Conservation (phyloP, 2,329 filamentous ascomycete species). For the Acephala macrosclerotiorum region DNA sequence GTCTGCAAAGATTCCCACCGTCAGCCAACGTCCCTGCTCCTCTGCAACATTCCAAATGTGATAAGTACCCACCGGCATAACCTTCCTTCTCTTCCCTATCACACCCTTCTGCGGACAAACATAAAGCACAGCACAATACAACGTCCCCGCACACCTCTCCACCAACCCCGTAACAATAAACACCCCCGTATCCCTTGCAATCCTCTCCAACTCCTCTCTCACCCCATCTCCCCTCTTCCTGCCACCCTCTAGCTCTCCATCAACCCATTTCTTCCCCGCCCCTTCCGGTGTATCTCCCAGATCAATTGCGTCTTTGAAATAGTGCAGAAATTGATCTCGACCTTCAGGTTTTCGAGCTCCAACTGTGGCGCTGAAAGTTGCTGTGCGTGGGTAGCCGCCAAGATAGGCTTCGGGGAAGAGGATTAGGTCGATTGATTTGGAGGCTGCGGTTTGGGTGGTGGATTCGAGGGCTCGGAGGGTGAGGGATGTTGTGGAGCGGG, state of each 20-base stretch:
- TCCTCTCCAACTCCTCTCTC: slow-evolving; percentile 77
- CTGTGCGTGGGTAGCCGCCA: slow-evolving; percentile 88
- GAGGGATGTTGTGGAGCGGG: slow-evolving; percentile 52
- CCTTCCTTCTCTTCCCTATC: slow-evolving; percentile 87
- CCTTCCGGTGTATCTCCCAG: slow-evolving; percentile 80
- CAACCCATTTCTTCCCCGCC: slow-evolving; percentile 59
- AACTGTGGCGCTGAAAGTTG: slow-evolving; percentile 76
- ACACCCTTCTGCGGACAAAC: slow-evolving; percentile 77
- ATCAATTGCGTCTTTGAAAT: slow-evolving; percentile 82
- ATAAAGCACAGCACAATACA: slow-evolving; percentile 86
- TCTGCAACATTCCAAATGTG: background rate
- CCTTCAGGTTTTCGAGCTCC: slow-evolving; percentile 73
- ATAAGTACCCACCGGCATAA: slow-evolving; percentile 73
- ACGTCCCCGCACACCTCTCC: slow-evolving; percentile 79
- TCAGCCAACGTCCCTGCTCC: slow-evolving; percentile 16
- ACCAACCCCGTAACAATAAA: slow-evolving; percentile 84
- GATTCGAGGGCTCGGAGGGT: slow-evolving; percentile 72
- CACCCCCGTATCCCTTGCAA: slow-evolving; percentile 79
- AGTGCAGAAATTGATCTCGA: slow-evolving; percentile 81
- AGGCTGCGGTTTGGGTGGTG: slow-evolving; percentile 56
- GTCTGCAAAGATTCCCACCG: slow-evolving; percentile 53
- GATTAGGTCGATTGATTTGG: slow-evolving; percentile 63
- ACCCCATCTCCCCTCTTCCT: slow-evolving; percentile 75
- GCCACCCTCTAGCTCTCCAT: slow-evolving; percentile 52
- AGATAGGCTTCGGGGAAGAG: slow-evolving; percentile 93